These are phyloP conservation scores for Hortaea werneckii DNA, from an alignment of 2,329 filamentous ascomycete species.

Conservation along the genomic window DNA sequence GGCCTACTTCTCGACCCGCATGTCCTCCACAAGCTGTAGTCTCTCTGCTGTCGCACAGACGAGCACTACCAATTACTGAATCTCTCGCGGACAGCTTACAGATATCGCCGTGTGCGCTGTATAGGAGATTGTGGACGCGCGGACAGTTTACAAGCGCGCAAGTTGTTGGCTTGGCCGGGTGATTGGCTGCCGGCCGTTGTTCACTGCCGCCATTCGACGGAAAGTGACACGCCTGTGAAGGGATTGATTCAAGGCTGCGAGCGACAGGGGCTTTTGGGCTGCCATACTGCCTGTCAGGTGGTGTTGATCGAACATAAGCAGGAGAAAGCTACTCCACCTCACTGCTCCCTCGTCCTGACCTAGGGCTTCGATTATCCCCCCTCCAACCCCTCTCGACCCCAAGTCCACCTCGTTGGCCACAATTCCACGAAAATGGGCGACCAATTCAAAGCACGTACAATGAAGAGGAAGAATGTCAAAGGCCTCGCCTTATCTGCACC, in stretches of 20 bases:
- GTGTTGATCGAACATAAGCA: neutral
- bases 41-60: neutral
- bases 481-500: conserved; percentile 78
- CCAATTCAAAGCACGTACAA: conserved; percentile 58
- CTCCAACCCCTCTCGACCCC: neutral
- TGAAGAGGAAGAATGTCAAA: conserved; percentile 99
- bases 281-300: no score
- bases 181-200: neutral
- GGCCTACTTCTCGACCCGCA: conserved; percentile 8
- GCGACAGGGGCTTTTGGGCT: no score
- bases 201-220: neutral
- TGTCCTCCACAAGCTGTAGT: neutral
- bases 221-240: no score
- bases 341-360: neutral
- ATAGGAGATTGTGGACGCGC: neutral
- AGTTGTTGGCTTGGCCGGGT: conserved; percentile 1
- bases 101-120: neutral
- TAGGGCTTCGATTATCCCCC: neutral
- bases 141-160: neutral
- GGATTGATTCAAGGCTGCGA: neutral
- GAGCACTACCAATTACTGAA: neutral
- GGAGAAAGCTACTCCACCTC: neutral
- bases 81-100: neutral
- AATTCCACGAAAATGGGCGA: conserved; percentile 38
- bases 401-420: neutral